Percentiles rank a stretch among this genome's conserved stretches.
Evolutionary conservation across 75 land plant genomes (phyloP).

Genomic region (Pinus tabuliformis): DNA sequence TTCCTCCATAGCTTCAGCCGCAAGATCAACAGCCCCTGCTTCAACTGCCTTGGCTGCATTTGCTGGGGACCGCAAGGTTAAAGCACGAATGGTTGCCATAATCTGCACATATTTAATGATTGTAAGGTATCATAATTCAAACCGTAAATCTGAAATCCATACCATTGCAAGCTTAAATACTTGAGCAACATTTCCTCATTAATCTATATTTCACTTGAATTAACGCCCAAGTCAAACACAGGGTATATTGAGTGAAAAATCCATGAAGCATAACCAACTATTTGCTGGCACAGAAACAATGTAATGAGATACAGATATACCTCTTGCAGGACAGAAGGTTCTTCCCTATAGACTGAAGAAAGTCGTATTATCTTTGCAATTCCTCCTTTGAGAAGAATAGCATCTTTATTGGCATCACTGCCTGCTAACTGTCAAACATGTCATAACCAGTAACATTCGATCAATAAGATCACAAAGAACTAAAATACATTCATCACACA

Average conservation of each 20-base stretch:
- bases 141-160: not conserved
- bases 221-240: not conserved
- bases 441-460: slow-evolving; percentile 12
- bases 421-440: slow-evolving; percentile 67
- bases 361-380: slow-evolving; percentile 64
- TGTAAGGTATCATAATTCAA: not conserved
- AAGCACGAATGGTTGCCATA: slow-evolving; percentile 61
- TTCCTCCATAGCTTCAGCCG: slow-evolving; percentile 66
- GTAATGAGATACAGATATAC: slow-evolving; percentile 27
- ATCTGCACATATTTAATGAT: slow-evolving; percentile 30
- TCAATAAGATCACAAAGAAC: not conserved
- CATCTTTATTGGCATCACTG: slow-evolving; percentile 84
- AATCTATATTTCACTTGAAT: not conserved
- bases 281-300: not conserved
- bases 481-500: not conserved
- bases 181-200: not conserved
- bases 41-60: slow-evolving; percentile 86
- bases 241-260: not conserved
- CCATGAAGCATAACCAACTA: not conserved
- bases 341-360: slow-evolving; percentile 63
- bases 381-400: slow-evolving; percentile 66
- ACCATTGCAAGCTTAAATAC: not conserved
- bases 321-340: slow-evolving; percentile 92
- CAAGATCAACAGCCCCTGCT: slow-evolving; percentile 82
- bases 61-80: slow-evolving; percentile 74